phyloP scores from a whole-genome alignment of 1,139 yeast species.

The Blastobotrys capitulatus region DNA sequence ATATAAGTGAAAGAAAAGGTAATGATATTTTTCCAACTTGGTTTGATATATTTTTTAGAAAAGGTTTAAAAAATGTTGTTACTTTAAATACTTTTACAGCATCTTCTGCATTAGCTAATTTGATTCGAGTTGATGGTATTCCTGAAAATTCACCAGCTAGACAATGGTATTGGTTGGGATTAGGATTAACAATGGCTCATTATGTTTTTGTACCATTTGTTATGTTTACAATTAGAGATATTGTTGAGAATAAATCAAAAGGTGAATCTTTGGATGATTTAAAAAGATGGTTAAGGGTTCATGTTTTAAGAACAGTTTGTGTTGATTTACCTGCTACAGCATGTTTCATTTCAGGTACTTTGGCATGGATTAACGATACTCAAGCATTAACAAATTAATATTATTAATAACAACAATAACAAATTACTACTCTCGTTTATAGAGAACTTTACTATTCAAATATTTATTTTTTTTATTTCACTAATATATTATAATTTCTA shows the following conservation, averaged over 20 bases:
- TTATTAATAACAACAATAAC: not conserved
- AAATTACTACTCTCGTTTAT: not conserved
- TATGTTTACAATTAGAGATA: constrained; percentile 7
- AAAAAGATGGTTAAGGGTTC: constrained; percentile 7
- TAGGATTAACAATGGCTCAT: constrained; percentile 8
- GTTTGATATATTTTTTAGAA: constrained; percentile 5
- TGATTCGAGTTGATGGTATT: constrained; percentile 8
- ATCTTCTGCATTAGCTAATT: constrained; percentile 2
- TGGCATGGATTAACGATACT: not conserved
- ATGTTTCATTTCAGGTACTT: constrained; percentile 4
- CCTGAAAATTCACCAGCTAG: constrained; percentile 1
- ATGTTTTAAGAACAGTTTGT: constrained; percentile 1
- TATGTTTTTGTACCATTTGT: constrained; percentile 9
- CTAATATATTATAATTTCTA: not conserved
- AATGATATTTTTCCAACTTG: constrained; percentile 6
- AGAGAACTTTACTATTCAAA: not conserved
- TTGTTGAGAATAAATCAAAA: constrained; percentile 1
- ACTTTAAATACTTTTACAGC: constrained; percentile 5
- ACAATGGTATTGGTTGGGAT: constrained; percentile 9
- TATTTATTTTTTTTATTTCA: not conserved
- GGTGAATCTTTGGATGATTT: not conserved
- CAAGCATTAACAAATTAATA: not conserved
- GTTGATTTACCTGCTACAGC: constrained; percentile 9
- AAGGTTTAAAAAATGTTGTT: not conserved
- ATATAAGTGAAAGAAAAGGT: not conserved